A percentile compares a stretch with the other conserved stretches of the same genome.
Conservation (phyloP, 768 basidiomycete species). For the Agaricus sinodeliciosus region DNA sequence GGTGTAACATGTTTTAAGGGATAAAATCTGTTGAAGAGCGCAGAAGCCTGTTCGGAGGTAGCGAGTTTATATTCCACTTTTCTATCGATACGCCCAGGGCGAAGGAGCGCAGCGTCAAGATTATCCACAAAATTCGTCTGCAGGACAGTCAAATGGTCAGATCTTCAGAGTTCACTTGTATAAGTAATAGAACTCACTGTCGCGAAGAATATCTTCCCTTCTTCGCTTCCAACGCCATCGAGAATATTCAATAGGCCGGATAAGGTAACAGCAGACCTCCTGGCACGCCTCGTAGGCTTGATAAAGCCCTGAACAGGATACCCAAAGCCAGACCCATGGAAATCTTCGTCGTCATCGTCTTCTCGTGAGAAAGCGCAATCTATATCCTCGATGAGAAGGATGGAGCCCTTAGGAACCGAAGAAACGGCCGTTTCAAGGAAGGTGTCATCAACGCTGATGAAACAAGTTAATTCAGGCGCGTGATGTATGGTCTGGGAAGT, state of each 20-base stretch:
- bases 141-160: background rate
- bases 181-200: constrained; percentile 29
- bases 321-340: background rate
- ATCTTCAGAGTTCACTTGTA: background rate
- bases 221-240: constrained; percentile 55
- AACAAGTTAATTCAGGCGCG: constrained; percentile 5
- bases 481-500: background rate
- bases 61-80: constrained; percentile 47
- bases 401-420: constrained; percentile 43
- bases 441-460: constrained; percentile 39
- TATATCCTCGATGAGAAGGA: constrained; percentile 55
- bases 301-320: background rate
- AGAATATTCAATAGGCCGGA: constrained; percentile 52
- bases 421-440: constrained; percentile 40
- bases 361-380: constrained; percentile 52
- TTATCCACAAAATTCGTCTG: constrained; percentile 51
- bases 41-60: constrained; percentile 36
- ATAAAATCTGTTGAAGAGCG: constrained; percentile 47
- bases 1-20: constrained; percentile 22
- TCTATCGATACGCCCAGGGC: constrained; percentile 51
- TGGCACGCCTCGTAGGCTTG: constrained; percentile 4
- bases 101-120: constrained; percentile 48
- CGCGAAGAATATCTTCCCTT: constrained; percentile 56
- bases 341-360: constrained; percentile 25
- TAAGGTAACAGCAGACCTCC: constrained; percentile 37